These are phyloP conservation scores for Diplodia mutila DNA, from an alignment of 2,329 filamentous ascomycete species.

Conservation along the genomic window DNA sequence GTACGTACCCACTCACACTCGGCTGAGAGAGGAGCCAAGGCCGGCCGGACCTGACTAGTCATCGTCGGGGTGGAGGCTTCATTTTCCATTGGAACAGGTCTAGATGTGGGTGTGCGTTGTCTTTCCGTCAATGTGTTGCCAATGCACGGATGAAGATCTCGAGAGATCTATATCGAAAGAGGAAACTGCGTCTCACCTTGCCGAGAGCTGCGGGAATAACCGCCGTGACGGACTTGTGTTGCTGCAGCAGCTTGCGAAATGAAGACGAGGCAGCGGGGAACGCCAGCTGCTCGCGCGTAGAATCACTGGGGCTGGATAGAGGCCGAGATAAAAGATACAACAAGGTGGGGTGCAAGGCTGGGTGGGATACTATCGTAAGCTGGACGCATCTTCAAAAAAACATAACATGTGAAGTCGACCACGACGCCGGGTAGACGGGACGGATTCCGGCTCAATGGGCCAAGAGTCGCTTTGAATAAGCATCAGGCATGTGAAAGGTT, in stretches of 20 bases:
- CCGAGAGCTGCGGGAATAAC: conserved; percentile 3
- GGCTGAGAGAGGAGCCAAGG: not conserved
- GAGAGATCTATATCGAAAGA: conserved; percentile 1
- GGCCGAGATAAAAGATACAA: too few relatives aligned
- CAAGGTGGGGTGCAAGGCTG: too few relatives aligned
- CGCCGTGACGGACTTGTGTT: not conserved
- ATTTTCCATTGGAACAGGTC: not conserved
- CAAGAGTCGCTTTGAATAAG: too few relatives aligned
- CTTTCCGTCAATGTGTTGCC: not conserved
- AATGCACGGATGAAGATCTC: not conserved
- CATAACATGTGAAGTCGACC: conserved; percentile 3
- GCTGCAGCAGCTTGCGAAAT: not conserved
- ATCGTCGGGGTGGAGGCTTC: not conserved
- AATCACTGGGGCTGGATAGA: too few relatives aligned
- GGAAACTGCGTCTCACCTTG: conserved; percentile 10
- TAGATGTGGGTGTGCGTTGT: not conserved
- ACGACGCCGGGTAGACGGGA: not conserved
- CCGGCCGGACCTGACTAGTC: not conserved
- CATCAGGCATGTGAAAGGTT: conserved; percentile 5
- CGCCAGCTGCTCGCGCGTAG: not conserved
- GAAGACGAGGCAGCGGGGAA: not conserved
- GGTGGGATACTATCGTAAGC: too few relatives aligned
- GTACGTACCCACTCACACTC: not conserved
- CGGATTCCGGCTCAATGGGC: not conserved
- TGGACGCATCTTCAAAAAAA: not conserved